phyloP scores from a whole-genome alignment of 345 rosid species.

The Kandelia obovata region DNA sequence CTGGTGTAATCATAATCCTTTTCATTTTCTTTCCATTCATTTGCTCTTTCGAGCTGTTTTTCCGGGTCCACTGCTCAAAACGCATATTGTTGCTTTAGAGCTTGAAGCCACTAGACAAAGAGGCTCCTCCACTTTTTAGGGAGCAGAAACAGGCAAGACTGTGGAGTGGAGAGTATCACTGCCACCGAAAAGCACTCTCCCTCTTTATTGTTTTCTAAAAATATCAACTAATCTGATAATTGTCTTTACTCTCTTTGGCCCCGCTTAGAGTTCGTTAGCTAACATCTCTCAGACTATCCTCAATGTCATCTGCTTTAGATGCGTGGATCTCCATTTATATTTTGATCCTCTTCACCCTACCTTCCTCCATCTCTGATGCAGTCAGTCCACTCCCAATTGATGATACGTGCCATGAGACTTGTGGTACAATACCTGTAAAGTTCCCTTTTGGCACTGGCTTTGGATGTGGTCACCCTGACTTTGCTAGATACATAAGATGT shows the following conservation, averaged over 20 bases:
- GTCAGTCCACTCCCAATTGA: conserved; percentile 24
- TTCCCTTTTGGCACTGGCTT: conserved; percentile 51
- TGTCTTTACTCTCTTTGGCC: not conserved
- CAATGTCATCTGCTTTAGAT: conserved; percentile 35
- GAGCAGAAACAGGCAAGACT: conserved; percentile 12
- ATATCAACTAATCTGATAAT: conserved; percentile 3
- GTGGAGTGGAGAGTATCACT: conserved; percentile 17
- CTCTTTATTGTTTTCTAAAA: conserved; percentile 5
- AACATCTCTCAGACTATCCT: conserved; percentile 12
- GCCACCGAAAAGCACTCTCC: conserved; percentile 26
- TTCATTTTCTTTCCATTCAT: no score
- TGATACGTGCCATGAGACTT: conserved; percentile 38
- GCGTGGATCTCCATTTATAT: conserved; percentile 23
- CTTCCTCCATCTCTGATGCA: conserved; percentile 19
- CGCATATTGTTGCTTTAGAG: conserved; percentile 28
- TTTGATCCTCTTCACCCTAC: conserved; percentile 24
- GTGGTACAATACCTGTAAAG: conserved; percentile 47
- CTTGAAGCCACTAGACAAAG: conserved; percentile 26
- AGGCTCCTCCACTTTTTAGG: conserved; percentile 46
- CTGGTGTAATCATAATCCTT: no score
- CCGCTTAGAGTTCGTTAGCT: not conserved
- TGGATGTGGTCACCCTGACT: conserved; percentile 57
- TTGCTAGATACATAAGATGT: conserved; percentile 49
- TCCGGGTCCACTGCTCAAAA: not conserved
- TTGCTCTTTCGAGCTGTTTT: no score